A percentile compares a stretch with the other conserved stretches of the same genome.
phyloP scores from a whole-genome alignment of 495 filamentous ascomycete species.

The Bacidia gigantensis region DNA sequence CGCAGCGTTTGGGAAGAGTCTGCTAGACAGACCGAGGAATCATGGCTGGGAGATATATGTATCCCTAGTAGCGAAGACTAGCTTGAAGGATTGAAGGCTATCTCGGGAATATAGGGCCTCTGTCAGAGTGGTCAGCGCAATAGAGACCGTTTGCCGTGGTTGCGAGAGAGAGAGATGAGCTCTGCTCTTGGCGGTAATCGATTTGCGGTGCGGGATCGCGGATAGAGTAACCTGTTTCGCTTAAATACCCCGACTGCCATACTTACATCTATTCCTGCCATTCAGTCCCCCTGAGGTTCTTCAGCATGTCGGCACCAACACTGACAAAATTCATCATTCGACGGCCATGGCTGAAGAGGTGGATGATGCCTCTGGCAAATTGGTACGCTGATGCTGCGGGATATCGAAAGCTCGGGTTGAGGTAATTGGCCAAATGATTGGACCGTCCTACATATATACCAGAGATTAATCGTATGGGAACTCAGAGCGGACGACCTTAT shows the following conservation, averaged over 20 bases:
- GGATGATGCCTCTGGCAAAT: constrained; percentile 62
- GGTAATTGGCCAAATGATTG: constrained; percentile 46
- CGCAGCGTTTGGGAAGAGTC: constrained; percentile 14
- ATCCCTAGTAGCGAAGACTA: too few species aligned
- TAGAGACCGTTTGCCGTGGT: too few species aligned
- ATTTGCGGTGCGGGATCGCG: not conserved
- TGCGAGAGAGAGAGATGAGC: not conserved
- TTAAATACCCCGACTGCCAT: not conserved
- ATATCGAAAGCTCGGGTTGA: constrained; percentile 85
- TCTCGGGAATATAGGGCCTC: too few species aligned
- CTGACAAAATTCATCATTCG: constrained; percentile 58
- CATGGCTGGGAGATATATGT: constrained; percentile 10
- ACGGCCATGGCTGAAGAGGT: constrained; percentile 69
- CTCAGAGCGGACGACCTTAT: constrained; percentile 83
- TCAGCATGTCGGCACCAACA: constrained; percentile 54
- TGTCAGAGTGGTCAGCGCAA: too few species aligned
- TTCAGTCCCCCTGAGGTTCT: not conserved
- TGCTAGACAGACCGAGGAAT: constrained; percentile 14
- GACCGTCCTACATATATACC: not conserved
- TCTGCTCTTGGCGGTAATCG: not conserved
- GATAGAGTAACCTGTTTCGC: not conserved
- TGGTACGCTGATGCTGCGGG: constrained; percentile 80
- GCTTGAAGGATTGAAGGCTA: too few species aligned
- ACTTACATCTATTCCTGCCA: not conserved
- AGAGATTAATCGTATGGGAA: not conserved